These are phyloP conservation scores for Phytophthora sojae DNA, from an alignment of 352 stramenopile species.

Conservation along the genomic window DNA sequence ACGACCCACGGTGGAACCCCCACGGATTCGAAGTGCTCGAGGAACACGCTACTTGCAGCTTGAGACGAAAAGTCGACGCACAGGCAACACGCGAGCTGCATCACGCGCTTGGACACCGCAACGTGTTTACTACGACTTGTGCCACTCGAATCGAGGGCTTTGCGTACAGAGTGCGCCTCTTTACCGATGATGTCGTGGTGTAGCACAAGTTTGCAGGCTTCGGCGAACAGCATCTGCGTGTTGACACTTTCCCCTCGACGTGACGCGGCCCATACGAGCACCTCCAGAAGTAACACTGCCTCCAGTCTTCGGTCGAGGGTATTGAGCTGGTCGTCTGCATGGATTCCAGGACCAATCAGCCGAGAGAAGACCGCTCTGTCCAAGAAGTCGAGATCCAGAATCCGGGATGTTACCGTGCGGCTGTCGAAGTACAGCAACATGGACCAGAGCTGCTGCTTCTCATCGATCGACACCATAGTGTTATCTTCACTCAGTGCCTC, in stretches of 20 bases:
- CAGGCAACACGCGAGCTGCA: constrained; percentile 52
- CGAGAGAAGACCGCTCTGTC: constrained; percentile 16
- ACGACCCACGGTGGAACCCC: constrained; percentile 40
- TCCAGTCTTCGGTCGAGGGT: constrained; percentile 29
- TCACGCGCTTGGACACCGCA: constrained; percentile 40
- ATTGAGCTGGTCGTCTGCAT: background rate
- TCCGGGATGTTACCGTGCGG: constrained; percentile 16
- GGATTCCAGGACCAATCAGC: background rate
- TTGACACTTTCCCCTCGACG: constrained; percentile 26
- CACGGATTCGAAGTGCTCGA: constrained; percentile 22
- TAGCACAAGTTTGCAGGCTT: constrained; percentile 37
- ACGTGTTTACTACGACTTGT: constrained; percentile 11
- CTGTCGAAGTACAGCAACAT: constrained; percentile 35
- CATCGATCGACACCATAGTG: constrained; percentile 7
- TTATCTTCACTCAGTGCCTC: constrained; percentile 8
- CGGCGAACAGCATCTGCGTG: constrained; percentile 30
- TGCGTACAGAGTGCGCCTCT: constrained; percentile 24
- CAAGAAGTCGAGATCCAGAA: constrained; percentile 37
- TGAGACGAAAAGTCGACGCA: constrained; percentile 41
- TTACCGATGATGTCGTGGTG: constrained; percentile 27
- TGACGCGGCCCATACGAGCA: constrained; percentile 19
- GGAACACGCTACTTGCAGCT: constrained; percentile 26
- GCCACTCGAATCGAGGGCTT: background rate
- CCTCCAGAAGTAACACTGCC: constrained; percentile 31
- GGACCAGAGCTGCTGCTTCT: constrained; percentile 41